These are phyloP conservation scores for Meyerozyma smithsonii DNA, from an alignment of 1,139 yeast genomes.

Conservation along the genomic window DNA sequence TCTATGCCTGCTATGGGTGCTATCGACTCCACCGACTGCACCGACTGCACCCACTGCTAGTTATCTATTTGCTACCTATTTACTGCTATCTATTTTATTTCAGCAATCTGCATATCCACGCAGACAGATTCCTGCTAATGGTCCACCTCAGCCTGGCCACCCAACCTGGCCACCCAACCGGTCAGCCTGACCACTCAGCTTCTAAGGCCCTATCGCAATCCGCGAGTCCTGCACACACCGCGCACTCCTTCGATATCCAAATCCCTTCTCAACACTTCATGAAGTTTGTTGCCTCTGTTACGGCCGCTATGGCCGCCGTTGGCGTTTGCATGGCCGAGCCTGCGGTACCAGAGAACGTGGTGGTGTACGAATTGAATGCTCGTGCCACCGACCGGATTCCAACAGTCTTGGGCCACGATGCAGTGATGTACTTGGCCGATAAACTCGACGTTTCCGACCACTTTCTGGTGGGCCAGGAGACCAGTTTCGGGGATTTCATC, in stretches of 20 bases:
- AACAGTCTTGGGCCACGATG: slow-evolving; percentile 7
- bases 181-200: too few relatives aligned
- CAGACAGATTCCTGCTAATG: too few relatives aligned
- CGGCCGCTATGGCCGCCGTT: not conserved
- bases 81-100: too few relatives aligned
- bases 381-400: slow-evolving; percentile 4
- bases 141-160: too few relatives aligned
- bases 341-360: slow-evolving; percentile 5
- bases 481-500: slow-evolving; percentile 19
- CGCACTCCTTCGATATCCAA: not conserved
- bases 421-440: slow-evolving; percentile 33
- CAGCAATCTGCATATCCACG: too few relatives aligned
- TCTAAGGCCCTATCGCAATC: too few relatives aligned
- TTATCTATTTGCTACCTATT: too few relatives aligned
- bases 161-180: too few relatives aligned
- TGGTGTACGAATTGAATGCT: slow-evolving; percentile 10
- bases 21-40: too few relatives aligned
- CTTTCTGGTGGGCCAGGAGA: slow-evolving; percentile 25
- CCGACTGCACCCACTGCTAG: too few relatives aligned
- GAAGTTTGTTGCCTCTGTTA: not conserved
- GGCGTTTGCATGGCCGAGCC: not conserved
- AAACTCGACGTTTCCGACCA: slow-evolving; percentile 33
- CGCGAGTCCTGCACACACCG: not conserved
- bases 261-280: slow-evolving; percentile 1
- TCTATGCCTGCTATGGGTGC: too few relatives aligned